A percentile compares a stretch with the other conserved stretches of the same genome.
These are phyloP conservation scores for Rhizophora apiculata DNA, from an alignment of 345 rosid genomes.

Conservation along the genomic window DNA sequence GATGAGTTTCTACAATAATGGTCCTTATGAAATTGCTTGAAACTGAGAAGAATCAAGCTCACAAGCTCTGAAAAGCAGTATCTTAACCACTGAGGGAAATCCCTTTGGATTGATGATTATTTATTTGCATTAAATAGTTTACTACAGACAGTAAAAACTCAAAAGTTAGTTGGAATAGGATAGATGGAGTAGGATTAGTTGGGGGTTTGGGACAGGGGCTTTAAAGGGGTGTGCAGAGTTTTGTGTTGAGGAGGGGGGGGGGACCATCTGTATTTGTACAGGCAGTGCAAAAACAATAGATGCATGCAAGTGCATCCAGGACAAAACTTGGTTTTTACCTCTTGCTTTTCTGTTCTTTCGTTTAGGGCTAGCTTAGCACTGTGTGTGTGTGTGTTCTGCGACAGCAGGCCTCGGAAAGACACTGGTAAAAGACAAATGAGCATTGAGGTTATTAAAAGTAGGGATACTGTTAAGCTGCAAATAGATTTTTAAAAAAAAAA, in stretches of 20 bases:
- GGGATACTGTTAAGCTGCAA: slow-evolving; percentile 7
- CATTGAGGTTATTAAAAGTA: slow-evolving; percentile 21
- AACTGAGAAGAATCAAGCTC: too few relatives aligned
- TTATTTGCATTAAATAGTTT: slow-evolving; percentile 1
- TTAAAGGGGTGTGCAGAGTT: background rate
- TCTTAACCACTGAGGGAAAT: too few relatives aligned
- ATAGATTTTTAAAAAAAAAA: background rate
- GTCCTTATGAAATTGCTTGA: too few relatives aligned
- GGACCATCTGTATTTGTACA: slow-evolving; percentile 29
- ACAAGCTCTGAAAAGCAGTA: too few relatives aligned
- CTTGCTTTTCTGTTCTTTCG: slow-evolving; percentile 29
- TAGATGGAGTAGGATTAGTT: slow-evolving; percentile 19
- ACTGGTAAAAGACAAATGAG: slow-evolving; percentile 24
- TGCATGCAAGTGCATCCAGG: slow-evolving; percentile 34
- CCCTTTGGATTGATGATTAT: too few relatives aligned
- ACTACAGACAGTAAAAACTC: slow-evolving; percentile 13
- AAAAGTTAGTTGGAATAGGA: slow-evolving; percentile 25
- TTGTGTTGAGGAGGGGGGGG: slow-evolving; percentile 1
- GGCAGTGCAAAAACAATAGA: slow-evolving; percentile 17
- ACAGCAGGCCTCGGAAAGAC: background rate
- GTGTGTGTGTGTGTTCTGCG: background rate
- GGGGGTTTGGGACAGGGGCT: background rate
- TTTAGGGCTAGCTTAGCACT: slow-evolving; percentile 8
- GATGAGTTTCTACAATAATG: too few relatives aligned
- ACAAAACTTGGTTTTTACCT: slow-evolving; percentile 28